These are phyloP conservation scores for Aspergillus clavatus DNA, from an alignment of 2,329 filamentous ascomycete species.

Conservation along the genomic window DNA sequence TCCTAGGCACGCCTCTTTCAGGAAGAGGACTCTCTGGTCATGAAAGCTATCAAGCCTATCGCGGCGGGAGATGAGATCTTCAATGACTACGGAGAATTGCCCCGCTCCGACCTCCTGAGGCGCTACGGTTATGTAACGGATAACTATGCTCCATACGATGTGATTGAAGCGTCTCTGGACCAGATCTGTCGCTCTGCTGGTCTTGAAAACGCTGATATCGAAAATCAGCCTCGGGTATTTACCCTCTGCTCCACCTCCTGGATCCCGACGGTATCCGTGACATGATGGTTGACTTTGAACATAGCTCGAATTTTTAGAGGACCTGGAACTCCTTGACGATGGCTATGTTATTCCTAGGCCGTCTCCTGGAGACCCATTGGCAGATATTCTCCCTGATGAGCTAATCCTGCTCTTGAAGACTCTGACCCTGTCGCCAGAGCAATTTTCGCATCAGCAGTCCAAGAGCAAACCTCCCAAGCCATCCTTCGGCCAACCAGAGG, in stretches of 20 bases:
- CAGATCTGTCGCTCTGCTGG: conserved; percentile 47
- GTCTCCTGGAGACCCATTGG: conserved; percentile 21
- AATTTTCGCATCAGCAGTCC: conserved; percentile 29
- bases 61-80: conserved; percentile 69
- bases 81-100: conserved; percentile 84
- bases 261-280: neutral
- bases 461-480: conserved; percentile 38
- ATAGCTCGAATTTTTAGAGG: conserved; percentile 54
- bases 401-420: conserved; percentile 36
- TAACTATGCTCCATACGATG: conserved; percentile 72
- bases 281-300: conserved; percentile 8
- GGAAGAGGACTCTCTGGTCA: conserved; percentile 58
- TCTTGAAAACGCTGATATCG: conserved; percentile 24
- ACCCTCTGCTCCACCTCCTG: neutral
- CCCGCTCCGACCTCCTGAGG: conserved; percentile 74
- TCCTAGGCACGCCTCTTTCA: conserved; percentile 55
- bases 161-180: conserved; percentile 69
- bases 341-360: conserved; percentile 58
- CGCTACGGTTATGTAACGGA: conserved; percentile 83
- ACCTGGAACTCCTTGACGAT: conserved; percentile 63
- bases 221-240: conserved; percentile 31
- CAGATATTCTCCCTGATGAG: conserved; percentile 37
- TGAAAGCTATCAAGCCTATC: conserved; percentile 67
- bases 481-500: conserved; percentile 23
- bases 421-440: conserved; percentile 28